Percentiles rank a stretch among this genome's conserved stretches.
Evolutionary conservation across 257 asterid genomes (phyloP).

Genomic region (Solanum raphanifolium): DNA sequence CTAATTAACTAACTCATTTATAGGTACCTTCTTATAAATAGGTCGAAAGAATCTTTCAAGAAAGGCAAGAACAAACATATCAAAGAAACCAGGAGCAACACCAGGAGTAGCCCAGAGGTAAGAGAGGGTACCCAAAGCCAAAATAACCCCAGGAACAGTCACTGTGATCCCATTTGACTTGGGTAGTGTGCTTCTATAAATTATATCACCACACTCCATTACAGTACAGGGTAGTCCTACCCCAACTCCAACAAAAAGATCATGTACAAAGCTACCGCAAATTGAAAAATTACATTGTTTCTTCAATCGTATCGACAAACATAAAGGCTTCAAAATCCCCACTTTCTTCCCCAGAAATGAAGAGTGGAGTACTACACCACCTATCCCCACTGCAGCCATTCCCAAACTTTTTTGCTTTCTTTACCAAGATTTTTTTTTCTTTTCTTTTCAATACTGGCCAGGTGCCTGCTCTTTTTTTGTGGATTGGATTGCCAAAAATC

Average conservation of each 20-base stretch:
- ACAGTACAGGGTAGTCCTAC: conserved; percentile 97
- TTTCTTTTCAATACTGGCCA: conserved; percentile 5
- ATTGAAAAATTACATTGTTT: conserved; percentile 8
- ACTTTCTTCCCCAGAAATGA: conserved; percentile 59
- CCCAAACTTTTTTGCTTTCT: background rate
- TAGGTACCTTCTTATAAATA: conserved; percentile 57
- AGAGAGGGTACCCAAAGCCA: conserved; percentile 78
- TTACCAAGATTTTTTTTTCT: background rate
- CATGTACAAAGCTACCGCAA: conserved; percentile 34
- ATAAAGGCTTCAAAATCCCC: conserved; percentile 16
- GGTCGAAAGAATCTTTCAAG: conserved; percentile 71
- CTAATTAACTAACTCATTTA: background rate
- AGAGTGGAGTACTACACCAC: conserved; percentile 47
- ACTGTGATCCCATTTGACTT: conserved; percentile 52
- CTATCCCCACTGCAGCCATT: conserved; percentile 59
- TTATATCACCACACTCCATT: conserved; percentile 94
- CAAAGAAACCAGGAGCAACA: conserved; percentile 97
- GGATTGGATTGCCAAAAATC: conserved; percentile 32
- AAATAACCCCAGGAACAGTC: conserved; percentile 78
- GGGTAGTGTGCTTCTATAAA: conserved; percentile 89
- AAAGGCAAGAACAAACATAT: conserved; percentile 94
- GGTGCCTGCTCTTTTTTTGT: conserved; percentile 40
- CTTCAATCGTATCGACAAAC: conserved; percentile 18
- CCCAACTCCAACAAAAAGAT: conserved; percentile 83
- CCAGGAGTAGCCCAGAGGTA: conserved; percentile 99